These are phyloP conservation scores for Jacaranda copaia DNA, from an alignment of 257 asterid species.

Conservation along the genomic window DNA sequence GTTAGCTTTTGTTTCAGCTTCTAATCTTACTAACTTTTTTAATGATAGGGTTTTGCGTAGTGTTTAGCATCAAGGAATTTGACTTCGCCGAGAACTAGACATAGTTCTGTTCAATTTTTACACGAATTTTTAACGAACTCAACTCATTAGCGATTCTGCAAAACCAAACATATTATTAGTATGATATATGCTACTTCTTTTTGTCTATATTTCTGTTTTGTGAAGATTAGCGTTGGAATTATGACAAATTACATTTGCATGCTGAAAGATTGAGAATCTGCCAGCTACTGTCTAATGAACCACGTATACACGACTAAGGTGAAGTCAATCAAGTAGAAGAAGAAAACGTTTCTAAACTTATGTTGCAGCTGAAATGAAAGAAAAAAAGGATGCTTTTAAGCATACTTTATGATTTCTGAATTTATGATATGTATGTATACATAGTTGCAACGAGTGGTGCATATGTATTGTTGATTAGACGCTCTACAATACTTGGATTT, in stretches of 20 bases:
- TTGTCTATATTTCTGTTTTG: not conserved
- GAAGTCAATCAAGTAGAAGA: not conserved
- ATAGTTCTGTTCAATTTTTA: not conserved
- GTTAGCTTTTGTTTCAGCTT: not conserved
- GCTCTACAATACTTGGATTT: conserved; percentile 1
- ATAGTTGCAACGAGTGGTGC: too few relatives aligned
- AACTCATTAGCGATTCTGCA: not conserved
- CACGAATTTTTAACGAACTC: not conserved
- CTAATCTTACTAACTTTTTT: not conserved
- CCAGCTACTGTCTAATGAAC: not conserved
- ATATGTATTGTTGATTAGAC: not conserved
- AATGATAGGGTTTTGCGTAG: not conserved
- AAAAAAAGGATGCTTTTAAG: too few relatives aligned
- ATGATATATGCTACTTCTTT: not conserved
- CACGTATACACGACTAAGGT: too few relatives aligned
- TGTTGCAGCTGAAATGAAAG: too few relatives aligned
- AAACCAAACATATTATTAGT: not conserved
- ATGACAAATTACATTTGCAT: not conserved
- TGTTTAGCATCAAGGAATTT: not conserved
- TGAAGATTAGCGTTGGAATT: not conserved
- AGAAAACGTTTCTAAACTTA: not conserved
- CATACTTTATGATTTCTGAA: too few relatives aligned
- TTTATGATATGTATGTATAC: too few relatives aligned
- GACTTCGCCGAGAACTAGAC: not conserved
- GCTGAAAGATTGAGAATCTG: not conserved